A percentile compares a stretch with the other conserved stretches of the same genome.
These are phyloP conservation scores for Colletotrichum falcatum DNA, from an alignment of 2,329 filamentous ascomycete genomes.

Conservation along the genomic window DNA sequence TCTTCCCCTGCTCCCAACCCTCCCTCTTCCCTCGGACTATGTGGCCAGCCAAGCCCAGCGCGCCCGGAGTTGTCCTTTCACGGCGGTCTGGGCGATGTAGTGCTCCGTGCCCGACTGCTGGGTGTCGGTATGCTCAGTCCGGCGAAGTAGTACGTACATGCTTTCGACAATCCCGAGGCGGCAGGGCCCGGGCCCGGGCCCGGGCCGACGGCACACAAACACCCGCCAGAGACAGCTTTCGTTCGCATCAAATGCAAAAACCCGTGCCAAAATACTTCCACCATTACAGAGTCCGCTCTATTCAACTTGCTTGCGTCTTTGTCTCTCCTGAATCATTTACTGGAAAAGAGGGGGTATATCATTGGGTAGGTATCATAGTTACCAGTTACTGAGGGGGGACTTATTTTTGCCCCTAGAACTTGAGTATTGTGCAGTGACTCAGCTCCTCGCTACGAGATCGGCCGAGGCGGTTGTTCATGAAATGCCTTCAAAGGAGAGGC, in stretches of 20 bases:
- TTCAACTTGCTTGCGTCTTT: background rate
- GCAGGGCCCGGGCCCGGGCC: background rate
- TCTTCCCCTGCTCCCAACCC: constrained; percentile 23
- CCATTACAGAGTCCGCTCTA: background rate
- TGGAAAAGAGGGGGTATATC: constrained; percentile 12
- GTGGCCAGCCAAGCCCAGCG: background rate
- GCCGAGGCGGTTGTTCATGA: constrained; percentile 12
- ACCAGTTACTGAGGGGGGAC: constrained; percentile 13
- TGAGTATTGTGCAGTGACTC: background rate
- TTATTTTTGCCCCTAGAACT: background rate
- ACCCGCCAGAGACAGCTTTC: background rate
- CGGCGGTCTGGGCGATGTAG: background rate
- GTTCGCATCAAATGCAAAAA: background rate
- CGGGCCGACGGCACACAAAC: background rate
- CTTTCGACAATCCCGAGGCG: background rate
- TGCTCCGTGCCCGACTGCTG: background rate
- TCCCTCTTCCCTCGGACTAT: background rate
- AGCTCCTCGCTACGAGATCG: background rate
- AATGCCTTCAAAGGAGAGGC: constrained; percentile 25
- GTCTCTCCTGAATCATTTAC: background rate
- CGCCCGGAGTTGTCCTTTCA: constrained; percentile 30
- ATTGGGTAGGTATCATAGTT: background rate
- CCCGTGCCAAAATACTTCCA: background rate
- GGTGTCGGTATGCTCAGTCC: background rate
- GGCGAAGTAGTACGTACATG: no score